Percentiles rank a stretch among this genome's conserved stretches.
phyloP scores from a whole-genome alignment of 23 red algal species.

The Chondrus crispus region DNA sequence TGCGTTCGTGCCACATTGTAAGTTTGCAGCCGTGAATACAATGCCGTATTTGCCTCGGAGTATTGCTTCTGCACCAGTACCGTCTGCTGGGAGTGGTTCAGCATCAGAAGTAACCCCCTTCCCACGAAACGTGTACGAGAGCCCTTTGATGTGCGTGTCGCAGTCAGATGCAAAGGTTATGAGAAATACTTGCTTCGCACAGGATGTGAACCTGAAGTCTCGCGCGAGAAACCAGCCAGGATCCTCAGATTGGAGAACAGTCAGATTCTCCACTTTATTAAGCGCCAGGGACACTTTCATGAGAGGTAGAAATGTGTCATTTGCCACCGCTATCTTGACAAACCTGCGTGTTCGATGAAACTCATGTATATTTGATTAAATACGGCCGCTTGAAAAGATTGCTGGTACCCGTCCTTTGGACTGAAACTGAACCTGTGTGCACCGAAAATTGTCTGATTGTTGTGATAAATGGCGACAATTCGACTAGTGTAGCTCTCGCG shows the following conservation, averaged over 20 bases:
- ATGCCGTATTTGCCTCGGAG: neutral
- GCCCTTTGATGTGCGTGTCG: neutral
- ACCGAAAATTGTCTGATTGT: neutral
- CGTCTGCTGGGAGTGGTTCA: neutral
- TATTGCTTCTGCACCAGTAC: neutral
- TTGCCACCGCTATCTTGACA: neutral
- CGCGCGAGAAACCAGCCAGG: conserved; percentile 20
- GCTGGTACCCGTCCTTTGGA: neutral
- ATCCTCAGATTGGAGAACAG: conserved; percentile 19
- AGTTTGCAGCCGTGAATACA: neutral
- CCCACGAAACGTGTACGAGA: neutral
- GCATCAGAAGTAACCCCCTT: neutral
- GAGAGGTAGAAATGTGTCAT: neutral
- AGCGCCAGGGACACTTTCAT: neutral
- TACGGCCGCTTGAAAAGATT: neutral
- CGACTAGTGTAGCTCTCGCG: neutral
- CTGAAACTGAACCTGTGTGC: neutral
- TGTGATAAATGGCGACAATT: conserved; percentile 13
- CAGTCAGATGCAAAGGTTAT: neutral
- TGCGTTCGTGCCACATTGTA: neutral
- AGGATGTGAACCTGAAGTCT: conserved; percentile 6
- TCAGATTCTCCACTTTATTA: neutral
- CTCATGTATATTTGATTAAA: neutral
- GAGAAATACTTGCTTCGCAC: neutral
- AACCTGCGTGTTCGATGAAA: neutral